A percentile compares a stretch with the other conserved stretches of the same genome.
Evolutionary conservation across 2,329 filamentous ascomycete species (phyloP).

Genomic region (Pseudopithomyces chartarum): DNA sequence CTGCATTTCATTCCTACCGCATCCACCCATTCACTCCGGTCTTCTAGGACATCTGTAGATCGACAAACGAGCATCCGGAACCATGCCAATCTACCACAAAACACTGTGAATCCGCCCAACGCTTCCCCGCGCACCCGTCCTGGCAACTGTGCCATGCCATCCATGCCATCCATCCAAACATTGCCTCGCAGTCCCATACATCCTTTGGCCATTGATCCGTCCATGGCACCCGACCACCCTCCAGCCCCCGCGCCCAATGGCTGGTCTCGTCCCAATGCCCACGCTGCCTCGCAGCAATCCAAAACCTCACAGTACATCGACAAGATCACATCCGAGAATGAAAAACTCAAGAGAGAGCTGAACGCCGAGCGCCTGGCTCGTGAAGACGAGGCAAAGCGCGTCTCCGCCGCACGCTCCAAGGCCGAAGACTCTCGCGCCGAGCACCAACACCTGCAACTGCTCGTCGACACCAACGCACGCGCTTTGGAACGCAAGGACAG

Average conservation of each 20-base stretch:
- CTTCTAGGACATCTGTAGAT: neutral
- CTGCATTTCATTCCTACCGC: conserved; percentile 1
- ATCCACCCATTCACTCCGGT: neutral
- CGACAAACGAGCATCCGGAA: neutral
- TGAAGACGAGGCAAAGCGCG: conserved; percentile 72
- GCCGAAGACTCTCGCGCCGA: conserved; percentile 71
- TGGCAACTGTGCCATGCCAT: conserved; percentile 29
- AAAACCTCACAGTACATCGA: conserved; percentile 64
- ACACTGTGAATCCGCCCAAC: conserved; percentile 15
- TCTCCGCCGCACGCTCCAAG: conserved; percentile 71
- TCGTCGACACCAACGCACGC: conserved; percentile 73
- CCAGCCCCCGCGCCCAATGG: conserved; percentile 19
- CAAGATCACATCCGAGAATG: conserved; percentile 79
- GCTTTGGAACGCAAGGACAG: conserved; percentile 74
- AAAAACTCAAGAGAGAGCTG: conserved; percentile 72
- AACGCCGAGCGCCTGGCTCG: conserved; percentile 53
- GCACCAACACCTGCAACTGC: conserved; percentile 71
- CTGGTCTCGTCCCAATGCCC: conserved; percentile 34
- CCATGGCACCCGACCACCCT: conserved; percentile 27
- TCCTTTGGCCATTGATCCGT: conserved; percentile 36
- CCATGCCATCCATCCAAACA: conserved; percentile 35
- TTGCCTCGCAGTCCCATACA: conserved; percentile 37
- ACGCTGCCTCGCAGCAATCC: conserved; percentile 31
- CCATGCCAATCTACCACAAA: conserved; percentile 1
- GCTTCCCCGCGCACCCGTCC: conserved; percentile 17